Conservation (phyloP, 331 rosid species). For the Spiraea crenata region DNA sequence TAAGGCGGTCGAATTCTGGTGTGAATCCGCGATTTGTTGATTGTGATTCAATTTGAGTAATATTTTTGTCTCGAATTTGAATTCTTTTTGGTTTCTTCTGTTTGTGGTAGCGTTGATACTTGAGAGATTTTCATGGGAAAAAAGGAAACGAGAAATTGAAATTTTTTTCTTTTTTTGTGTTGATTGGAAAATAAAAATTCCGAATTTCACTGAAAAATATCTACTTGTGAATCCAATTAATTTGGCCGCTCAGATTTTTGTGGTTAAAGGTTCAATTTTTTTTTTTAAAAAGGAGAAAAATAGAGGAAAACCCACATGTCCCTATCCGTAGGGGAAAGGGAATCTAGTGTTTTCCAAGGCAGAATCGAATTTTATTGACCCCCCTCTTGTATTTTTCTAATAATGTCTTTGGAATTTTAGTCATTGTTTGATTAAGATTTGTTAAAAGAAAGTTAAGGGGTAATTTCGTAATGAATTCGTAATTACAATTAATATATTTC, state of each 20-base stretch:
- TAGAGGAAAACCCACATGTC: conserved; percentile 13
- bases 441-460: neutral
- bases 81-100: neutral
- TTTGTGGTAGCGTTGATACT: neutral
- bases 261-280: neutral
- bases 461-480: neutral
- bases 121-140: neutral
- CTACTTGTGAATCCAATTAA: neutral
- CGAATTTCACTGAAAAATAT: conserved; percentile 8
- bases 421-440: neutral
- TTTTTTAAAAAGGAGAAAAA: no score
- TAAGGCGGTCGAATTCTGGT: no score
- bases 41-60: neutral
- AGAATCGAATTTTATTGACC: neutral
- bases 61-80: neutral
- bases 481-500: neutral
- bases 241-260: neutral
- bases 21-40: no score
- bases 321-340: conserved; percentile 5
- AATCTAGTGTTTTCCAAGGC: conserved; percentile 13
- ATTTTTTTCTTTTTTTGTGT: neutral
- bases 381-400: neutral
- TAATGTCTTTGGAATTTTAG: neutral
- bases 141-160: neutral
- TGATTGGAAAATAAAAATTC: neutral